Base-by-base conservation (phyloP, 2,329 filamentous ascomycete species). In the Reticulascus tulasneorum region DNA sequence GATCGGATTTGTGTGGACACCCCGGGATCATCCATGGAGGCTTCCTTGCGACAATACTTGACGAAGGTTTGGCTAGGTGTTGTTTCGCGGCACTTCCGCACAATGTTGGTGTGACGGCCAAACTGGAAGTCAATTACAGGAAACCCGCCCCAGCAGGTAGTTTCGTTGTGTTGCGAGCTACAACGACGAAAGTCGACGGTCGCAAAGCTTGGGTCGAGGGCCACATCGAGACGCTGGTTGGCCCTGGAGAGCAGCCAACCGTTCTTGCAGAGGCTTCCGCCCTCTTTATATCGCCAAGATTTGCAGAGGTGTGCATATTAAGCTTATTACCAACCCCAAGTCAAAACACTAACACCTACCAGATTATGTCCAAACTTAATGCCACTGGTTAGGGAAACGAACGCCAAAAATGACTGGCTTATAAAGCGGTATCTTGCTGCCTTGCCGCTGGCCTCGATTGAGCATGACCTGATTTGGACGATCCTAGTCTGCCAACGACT, bases 181-280 rank as follows among this genome's bases (percentile, higher is more conserved):
- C 79, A 56, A 95, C 90, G 15, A 82, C 77, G 9, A 90, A 84
- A 66, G 85, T 91, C 2, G 89, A 97, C 56, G 91, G 93, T 1
- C 75, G 93, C 44, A 97, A 97, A 68, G 91, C 89, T 10, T 96
- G 88, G 88, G 88, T 96, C 2, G 83, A 86, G 63, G 93, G 88
- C 2, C 77, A 79, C 49, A 82, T 97, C 51, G 89, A 95, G 73
- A 82, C 86, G 37, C 63, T 97, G 42, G 76, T 77, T 7, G 40
- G 71, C 18, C 67, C 66, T 22, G 77, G 78, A 8, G 74, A 82
- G 60, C 68, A 73, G 49, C 80, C 82, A 1, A 63, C 73, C 12
- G 73, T 90, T 30, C 60, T 96, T 40, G 88, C 84, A 7, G 86
- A 94, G 63, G 91, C 87, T 0, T 84, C 84, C 55, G 89, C 84